A percentile compares a stretch with the other conserved stretches of the same genome.
Conservation (phyloP, 768 basidiomycete species). For the Serendipita sp. region DNA sequence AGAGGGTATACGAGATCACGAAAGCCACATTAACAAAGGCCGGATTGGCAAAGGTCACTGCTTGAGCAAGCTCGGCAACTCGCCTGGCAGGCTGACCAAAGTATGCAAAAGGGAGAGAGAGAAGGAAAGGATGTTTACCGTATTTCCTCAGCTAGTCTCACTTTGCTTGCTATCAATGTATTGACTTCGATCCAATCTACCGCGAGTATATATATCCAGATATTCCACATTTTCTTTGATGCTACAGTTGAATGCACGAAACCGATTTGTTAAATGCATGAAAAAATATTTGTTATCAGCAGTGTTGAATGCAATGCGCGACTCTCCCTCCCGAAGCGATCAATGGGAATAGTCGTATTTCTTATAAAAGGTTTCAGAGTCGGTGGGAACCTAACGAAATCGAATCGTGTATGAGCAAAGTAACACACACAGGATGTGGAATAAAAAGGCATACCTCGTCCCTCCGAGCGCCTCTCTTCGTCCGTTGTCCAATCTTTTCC, state of each 20-base stretch:
- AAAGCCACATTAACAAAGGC: slow-evolving; percentile 12
- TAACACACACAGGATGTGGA: neutral
- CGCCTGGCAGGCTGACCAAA: too few relatives aligned
- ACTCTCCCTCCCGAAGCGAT: neutral
- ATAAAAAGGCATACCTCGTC: slow-evolving; percentile 28
- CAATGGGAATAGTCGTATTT: slow-evolving; percentile 30
- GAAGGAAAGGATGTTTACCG: too few relatives aligned
- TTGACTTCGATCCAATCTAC: too few relatives aligned
- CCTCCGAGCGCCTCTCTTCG: slow-evolving; percentile 44
- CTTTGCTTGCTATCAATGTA: too few relatives aligned
- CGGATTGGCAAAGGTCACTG: neutral
- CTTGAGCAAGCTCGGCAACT: too few relatives aligned
- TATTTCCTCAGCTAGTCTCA: too few relatives aligned
- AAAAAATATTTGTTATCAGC: too few relatives aligned
- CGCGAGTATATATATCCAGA: neutral
- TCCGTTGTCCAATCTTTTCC: slow-evolving; percentile 34
- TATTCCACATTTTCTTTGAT: neutral
- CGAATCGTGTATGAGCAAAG: slow-evolving; percentile 2
- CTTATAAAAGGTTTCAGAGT: slow-evolving; percentile 73
- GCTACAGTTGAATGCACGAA: neutral
- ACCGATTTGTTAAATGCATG: too few relatives aligned
- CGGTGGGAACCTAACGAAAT: slow-evolving; percentile 37
- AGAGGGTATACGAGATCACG: slow-evolving; percentile 30
- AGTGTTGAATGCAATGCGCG: too few relatives aligned
- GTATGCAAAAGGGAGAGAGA: too few relatives aligned